A percentile compares a stretch with the other conserved stretches of the same genome.
These are phyloP conservation scores for Magnolia kwangsiensis DNA, from an alignment of 164 flowering plant genomes.

Conservation along the genomic window DNA sequence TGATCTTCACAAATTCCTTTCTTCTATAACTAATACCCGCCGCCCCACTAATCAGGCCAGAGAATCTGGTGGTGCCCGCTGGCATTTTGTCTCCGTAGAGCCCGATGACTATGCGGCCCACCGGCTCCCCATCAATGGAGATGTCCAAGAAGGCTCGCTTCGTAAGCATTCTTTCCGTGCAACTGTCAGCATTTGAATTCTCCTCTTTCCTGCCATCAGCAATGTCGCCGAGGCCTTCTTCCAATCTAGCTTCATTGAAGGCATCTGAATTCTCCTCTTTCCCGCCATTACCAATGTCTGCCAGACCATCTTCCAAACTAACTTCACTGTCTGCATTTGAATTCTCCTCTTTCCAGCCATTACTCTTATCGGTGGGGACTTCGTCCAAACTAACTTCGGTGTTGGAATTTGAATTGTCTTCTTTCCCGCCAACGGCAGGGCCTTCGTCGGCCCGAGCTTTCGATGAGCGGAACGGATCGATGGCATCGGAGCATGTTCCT, in stretches of 20 bases:
- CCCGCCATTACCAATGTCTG: neutral
- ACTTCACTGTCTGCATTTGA: neutral
- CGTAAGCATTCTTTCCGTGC: slow-evolving; percentile 29
- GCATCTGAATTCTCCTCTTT: neutral
- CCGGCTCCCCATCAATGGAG: slow-evolving; percentile 70
- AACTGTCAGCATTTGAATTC: slow-evolving; percentile 10
- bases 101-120: slow-evolving; percentile 61
- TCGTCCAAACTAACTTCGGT: neutral
- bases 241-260: slow-evolving; percentile 30
- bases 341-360: neutral
- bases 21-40: slow-evolving; percentile 83
- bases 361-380: neutral
- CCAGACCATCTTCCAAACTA: neutral
- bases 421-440: neutral
- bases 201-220: slow-evolving; percentile 10
- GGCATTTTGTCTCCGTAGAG: slow-evolving; percentile 51
- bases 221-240: slow-evolving; percentile 18
- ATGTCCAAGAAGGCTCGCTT: slow-evolving; percentile 70
- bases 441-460: slow-evolving; percentile 44
- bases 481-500: slow-evolving; percentile 25
- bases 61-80: slow-evolving; percentile 55
- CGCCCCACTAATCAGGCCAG: slow-evolving; percentile 54
- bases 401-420: neutral
- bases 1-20: slow-evolving; percentile 81
- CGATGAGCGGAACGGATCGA: slow-evolving; percentile 26